Percentiles rank a stretch among this genome's conserved stretches.
These are phyloP conservation scores for Aspergillus sp. DNA, from an alignment of 2,329 filamentous ascomycete genomes.

Conservation along the genomic window DNA sequence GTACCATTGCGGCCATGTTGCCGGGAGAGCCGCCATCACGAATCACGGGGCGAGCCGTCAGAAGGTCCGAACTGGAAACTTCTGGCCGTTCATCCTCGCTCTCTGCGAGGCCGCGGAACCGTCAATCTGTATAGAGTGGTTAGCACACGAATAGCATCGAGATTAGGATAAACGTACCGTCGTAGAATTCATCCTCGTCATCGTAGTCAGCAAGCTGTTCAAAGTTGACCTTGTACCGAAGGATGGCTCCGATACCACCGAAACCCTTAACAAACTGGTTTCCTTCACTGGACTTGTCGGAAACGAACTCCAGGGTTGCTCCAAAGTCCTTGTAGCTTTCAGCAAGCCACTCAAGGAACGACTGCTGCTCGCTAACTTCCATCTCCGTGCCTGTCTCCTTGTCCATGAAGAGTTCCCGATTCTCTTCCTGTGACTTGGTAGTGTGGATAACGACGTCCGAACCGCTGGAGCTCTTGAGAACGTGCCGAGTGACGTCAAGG, in stretches of 20 bases:
- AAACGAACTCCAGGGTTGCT: constrained; percentile 93
- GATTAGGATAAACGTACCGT: constrained; percentile 50
- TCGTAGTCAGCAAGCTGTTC: constrained; percentile 92
- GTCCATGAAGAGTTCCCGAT: constrained; percentile 88
- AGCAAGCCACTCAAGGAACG: constrained; percentile 99
- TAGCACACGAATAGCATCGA: constrained; percentile 3
- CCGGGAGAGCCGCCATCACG: constrained; percentile 38
- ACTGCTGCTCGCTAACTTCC: constrained; percentile 83
- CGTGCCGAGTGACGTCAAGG: constrained; percentile 89
- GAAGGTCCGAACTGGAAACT: constrained; percentile 54
- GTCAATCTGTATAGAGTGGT: constrained; percentile 67
- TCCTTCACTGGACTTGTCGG: constrained; percentile 93
- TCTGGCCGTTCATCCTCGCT: constrained; percentile 81
- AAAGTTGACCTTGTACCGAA: constrained; percentile 99
- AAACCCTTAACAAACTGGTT: constrained; percentile 99
- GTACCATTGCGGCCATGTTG: constrained; percentile 35
- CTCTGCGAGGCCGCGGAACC: constrained; percentile 79
- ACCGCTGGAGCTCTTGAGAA: constrained; percentile 77
- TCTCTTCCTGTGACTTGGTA: constrained; percentile 79
- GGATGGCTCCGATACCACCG: constrained; percentile 93
- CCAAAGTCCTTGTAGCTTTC: constrained; percentile 99
- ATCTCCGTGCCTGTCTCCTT: constrained; percentile 96
- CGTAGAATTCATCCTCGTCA: constrained; percentile 92
- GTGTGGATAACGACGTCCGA: constrained; percentile 77
- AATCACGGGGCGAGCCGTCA: constrained; percentile 55